phyloP scores from a whole-genome alignment of 345 rosid species.

The Eucalyptus victrix region DNA sequence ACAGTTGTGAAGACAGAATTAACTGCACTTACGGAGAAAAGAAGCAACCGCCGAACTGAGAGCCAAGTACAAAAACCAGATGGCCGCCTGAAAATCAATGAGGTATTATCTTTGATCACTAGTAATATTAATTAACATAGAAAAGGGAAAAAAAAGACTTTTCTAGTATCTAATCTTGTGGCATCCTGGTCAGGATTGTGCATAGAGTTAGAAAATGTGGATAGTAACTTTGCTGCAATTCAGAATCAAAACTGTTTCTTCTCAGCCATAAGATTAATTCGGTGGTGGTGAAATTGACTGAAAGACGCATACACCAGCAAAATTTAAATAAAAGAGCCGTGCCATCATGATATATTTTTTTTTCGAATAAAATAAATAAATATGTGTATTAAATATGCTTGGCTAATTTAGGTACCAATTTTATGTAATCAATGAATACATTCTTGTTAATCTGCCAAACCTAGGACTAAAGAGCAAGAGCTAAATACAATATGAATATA shows the following conservation, averaged over 20 bases:
- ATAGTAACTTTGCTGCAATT: not conserved
- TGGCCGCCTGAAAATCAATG: conserved; percentile 23
- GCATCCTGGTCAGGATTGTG: not conserved
- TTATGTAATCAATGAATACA: not conserved
- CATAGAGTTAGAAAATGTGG: not conserved
- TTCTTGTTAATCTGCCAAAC: not conserved
- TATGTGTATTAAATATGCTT: too few species aligned
- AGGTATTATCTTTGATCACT: not conserved
- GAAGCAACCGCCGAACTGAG: conserved; percentile 30
- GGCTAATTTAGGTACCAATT: not conserved
- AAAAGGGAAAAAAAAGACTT: not conserved
- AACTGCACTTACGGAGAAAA: conserved; percentile 53
- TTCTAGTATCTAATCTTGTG: not conserved
- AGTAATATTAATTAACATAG: not conserved
- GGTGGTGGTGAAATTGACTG: not conserved
- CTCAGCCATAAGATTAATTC: not conserved
- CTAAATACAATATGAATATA: not conserved
- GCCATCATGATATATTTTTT: not conserved
- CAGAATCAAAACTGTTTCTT: not conserved
- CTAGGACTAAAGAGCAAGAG: not conserved
- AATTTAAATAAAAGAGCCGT: not conserved
- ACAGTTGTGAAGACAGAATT: not conserved
- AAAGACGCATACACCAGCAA: not conserved
- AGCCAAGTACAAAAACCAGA: conserved; percentile 52
- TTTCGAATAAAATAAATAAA: not conserved